phyloP scores from a whole-genome alignment of 352 stramenopile genomes.

The Thraustochytrium striatum region DNA sequence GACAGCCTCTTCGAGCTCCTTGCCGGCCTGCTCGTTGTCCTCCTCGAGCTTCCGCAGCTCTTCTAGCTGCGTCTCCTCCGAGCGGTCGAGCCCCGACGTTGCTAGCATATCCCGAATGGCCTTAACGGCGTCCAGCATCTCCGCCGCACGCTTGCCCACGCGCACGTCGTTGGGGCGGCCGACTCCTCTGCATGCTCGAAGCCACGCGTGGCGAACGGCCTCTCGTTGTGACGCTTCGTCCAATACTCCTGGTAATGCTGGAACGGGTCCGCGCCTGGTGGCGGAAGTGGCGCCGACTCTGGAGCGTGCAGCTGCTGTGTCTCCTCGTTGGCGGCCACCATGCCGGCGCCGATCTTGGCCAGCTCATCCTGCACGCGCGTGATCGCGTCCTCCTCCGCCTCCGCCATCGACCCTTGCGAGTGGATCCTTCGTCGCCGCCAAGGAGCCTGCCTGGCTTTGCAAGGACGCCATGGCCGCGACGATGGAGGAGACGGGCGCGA shows the following conservation, averaged over 20 bases:
- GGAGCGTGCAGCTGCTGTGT: slow-evolving; percentile 29
- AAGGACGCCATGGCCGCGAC: no score
- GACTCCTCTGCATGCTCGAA: slow-evolving; percentile 28
- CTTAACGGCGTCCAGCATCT: slow-evolving; percentile 14
- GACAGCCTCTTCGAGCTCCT: slow-evolving; percentile 24
- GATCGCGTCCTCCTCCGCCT: no score
- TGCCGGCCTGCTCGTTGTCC: not conserved
- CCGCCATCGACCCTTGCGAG: no score
- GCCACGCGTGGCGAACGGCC: slow-evolving; percentile 21
- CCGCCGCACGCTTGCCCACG: not conserved
- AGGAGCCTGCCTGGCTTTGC: no score
- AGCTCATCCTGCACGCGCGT: slow-evolving; percentile 37
- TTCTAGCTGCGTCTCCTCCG: slow-evolving; percentile 8
- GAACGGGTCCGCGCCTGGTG: not conserved
- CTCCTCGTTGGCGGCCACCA: not conserved
- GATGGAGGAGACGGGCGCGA: no score
- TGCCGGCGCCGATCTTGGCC: not conserved
- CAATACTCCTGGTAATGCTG: slow-evolving; percentile 15
- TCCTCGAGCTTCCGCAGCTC: slow-evolving; percentile 8
- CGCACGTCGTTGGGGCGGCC: not conserved
- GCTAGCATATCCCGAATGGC: slow-evolving; percentile 2
- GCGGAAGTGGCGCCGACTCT: slow-evolving; percentile 13
- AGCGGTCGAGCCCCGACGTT: not conserved
- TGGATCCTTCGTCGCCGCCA: no score
- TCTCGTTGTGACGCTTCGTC: not conserved